phyloP scores from a whole-genome alignment of 2,329 filamentous ascomycete genomes.

The Knufia fluminis region DNA sequence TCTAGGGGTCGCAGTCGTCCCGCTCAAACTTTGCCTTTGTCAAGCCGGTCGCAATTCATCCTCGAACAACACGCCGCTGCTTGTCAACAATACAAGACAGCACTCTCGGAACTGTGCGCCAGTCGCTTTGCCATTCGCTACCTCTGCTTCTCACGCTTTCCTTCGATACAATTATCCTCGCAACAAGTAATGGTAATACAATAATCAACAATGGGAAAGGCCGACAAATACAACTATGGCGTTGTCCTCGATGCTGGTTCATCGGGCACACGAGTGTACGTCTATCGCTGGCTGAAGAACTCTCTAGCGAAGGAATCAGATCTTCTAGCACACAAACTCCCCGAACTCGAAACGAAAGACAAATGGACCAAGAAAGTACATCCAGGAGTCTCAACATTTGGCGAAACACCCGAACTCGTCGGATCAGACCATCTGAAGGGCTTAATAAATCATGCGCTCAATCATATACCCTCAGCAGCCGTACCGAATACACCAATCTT shows the following conservation, averaged over 20 bases:
- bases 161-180: too few species aligned
- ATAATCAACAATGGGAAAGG: slow-evolving; percentile 19
- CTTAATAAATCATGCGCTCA: slow-evolving; percentile 72
- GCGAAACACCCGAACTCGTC: slow-evolving; percentile 62
- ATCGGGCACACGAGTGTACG: slow-evolving; percentile 84
- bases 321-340: slow-evolving; percentile 58
- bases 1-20: too few species aligned
- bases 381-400: slow-evolving; percentile 87
- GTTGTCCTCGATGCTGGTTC: slow-evolving; percentile 96
- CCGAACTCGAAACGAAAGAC: slow-evolving; percentile 72
- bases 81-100: background rate
- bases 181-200: background rate
- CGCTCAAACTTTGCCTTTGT: too few species aligned
- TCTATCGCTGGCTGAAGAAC: slow-evolving; percentile 87
- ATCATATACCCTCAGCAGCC: slow-evolving; percentile 65
- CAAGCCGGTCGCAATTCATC: background rate
- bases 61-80: background rate
- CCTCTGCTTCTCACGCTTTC: too few species aligned
- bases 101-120: background rate
- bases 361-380: slow-evolving; percentile 89
- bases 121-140: background rate
- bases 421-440: slow-evolving; percentile 72
- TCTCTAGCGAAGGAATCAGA: slow-evolving; percentile 51
- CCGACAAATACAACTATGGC: slow-evolving; percentile 56
- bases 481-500: slow-evolving; percentile 83